These are phyloP conservation scores for Saksenaea vasiformis DNA, from an alignment of 371 early-diverging fungal species.

Conservation along the genomic window DNA sequence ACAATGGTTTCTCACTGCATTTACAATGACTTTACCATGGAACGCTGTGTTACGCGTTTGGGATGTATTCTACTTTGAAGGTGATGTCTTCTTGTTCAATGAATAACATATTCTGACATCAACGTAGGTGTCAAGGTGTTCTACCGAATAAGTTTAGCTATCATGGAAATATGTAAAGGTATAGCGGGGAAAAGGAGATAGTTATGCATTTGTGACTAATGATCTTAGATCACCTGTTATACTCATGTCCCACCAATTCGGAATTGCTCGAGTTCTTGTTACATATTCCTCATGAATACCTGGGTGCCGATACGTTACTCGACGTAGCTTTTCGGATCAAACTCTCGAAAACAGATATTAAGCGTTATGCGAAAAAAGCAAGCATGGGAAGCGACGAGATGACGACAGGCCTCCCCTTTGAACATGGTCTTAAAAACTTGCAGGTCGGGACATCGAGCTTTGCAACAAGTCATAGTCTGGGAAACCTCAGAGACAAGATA, in stretches of 20 bases:
- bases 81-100: constrained; percentile 19
- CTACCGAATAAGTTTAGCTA: constrained; percentile 83
- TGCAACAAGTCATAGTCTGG: constrained; percentile 9
- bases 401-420: constrained; percentile 42
- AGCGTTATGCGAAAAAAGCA: constrained; percentile 46
- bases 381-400: constrained; percentile 28
- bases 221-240: constrained; percentile 58
- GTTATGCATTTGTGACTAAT: background rate
- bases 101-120: background rate
- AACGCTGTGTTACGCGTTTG: constrained; percentile 86
- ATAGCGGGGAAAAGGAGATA: constrained; percentile 3
- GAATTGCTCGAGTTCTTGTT: constrained; percentile 78
- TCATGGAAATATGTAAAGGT: constrained; percentile 70
- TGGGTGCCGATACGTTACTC: constrained; percentile 71
- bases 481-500: constrained; percentile 21
- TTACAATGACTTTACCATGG: constrained; percentile 92
- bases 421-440: constrained; percentile 47
- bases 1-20: constrained; percentile 94
- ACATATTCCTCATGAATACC: constrained; percentile 77
- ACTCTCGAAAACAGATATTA: constrained; percentile 55
- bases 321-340: constrained; percentile 70
- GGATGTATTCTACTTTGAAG: constrained; percentile 91
- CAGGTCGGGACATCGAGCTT: constrained; percentile 29
- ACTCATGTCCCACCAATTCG: constrained; percentile 75
- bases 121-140: constrained; percentile 74